phyloP scores from a whole-genome alignment of 345 rosid species.

The Eucalyptus victrix region DNA sequence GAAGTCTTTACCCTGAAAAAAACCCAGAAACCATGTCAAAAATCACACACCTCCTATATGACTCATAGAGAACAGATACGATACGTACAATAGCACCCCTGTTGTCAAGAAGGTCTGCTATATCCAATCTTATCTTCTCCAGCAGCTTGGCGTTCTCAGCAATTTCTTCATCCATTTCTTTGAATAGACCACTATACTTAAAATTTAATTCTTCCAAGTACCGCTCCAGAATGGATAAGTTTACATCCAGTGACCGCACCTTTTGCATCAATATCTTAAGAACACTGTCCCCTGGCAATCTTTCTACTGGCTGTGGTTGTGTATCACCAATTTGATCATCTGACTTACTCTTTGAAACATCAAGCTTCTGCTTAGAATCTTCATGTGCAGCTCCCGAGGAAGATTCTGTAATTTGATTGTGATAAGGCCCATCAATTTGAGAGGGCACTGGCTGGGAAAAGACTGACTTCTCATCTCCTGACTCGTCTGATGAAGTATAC shows the following conservation, averaged over 20 bases:
- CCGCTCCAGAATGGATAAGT: conserved; percentile 35
- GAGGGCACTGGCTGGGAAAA: not conserved
- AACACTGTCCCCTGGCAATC: conserved; percentile 42
- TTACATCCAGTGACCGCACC: conserved; percentile 33
- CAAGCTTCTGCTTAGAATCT: conserved; percentile 1
- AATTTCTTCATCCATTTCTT: conserved; percentile 29
- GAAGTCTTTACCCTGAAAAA: conserved; percentile 29
- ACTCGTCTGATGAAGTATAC: not conserved
- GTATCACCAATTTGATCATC: conserved; percentile 21
- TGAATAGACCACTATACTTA: conserved; percentile 27
- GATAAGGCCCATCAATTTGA: not conserved
- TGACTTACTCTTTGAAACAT: not conserved
- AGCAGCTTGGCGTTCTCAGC: conserved; percentile 11
- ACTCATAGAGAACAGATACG: not conserved
- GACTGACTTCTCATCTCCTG: not conserved
- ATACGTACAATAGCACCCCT: conserved; percentile 13
- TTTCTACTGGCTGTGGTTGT: conserved; percentile 24
- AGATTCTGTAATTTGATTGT: conserved; percentile 1
- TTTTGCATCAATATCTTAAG: conserved; percentile 47
- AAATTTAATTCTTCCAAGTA: conserved; percentile 36
- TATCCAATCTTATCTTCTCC: conserved; percentile 17
- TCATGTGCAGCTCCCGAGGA: not conserved
- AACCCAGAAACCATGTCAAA: not conserved
- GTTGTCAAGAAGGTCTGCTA: conserved; percentile 9
- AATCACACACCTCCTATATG: not conserved